Evolutionary conservation across 2,329 filamentous ascomycete genomes (phyloP), one percentile per base, ranked within the genome.

Genomic region (Cladosporium sp.): DNA sequence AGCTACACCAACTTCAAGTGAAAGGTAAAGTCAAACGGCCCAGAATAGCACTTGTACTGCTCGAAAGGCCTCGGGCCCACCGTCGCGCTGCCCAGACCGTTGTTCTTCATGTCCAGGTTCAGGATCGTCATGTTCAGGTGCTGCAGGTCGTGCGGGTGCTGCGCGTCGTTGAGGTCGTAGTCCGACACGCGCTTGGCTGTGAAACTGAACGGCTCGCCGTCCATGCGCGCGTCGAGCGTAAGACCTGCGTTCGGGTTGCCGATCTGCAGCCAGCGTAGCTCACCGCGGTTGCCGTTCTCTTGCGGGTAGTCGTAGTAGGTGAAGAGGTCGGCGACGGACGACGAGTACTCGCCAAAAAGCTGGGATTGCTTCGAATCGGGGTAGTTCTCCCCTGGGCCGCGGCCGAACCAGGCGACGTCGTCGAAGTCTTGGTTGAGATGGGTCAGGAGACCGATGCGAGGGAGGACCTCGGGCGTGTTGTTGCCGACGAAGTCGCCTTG

Each of bases 291-390:
- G 1, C 82, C 81, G 40, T 77, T 80, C 61, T 87, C 84, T 64
- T 87, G 84, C 0, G 84, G 84, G 11, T 82, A 80, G 18, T 87
- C 84, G 62, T 86, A 86, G 1, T 74, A 70, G 0, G 76, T 76
- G 57, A 78, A 76, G 32, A 86, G 71, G 0, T 77, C 74, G 0
- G 72, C 69, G 1, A 82, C 68, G 1, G 60, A 59, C n/a, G 64
- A 59, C 0, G 62, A 63, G 66, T 73, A 81, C 38, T 80, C 70
- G 1, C 79, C 82, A 0, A 80, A 61, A 3, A 69, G 71, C 59
- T 83, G 80, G 2, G 79, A 76, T 9, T 70, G 59, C 54, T 85
- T 84, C 66, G 80, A 83, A 68, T 87, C 85, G 9, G 71, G 69
- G 69, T 87, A 88, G 3, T 76, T 79, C 66, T 86, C 83, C 1